Base-by-base conservation (phyloP, 2,329 filamentous ascomycete genomes). In the Seiridium cupressi region DNA sequence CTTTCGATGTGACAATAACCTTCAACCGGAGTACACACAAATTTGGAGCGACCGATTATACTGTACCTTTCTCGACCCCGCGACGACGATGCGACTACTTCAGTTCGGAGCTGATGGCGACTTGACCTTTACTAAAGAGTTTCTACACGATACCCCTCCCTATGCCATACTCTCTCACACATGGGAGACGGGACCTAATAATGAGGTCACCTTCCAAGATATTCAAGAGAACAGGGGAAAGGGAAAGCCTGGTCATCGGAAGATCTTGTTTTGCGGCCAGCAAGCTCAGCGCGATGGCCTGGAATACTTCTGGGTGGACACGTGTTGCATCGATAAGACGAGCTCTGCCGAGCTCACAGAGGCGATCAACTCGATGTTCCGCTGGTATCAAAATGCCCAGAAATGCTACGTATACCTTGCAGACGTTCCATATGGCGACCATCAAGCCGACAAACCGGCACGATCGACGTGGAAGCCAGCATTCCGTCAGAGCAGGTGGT, bases 121-220 rank as follows among this genome's bases (percentile, higher is more conserved):
- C 5, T 31, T 55, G 9, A 26, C 8, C 9, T 11, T 55, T 11
- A 55, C 51, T 3, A 44, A 32, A 34, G 51, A 55, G 10, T 7
- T 55, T 38, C 31, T 42, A 9, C 35, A 57, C 32, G 42, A 57
- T 13, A 57, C 47, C 5, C 54, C 54, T 35, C 54, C 54, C 9
- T 65, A 63, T 49, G 63, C 63, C 10, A 65, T 65, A 32, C 62
- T 65, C 4, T 65, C 63, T 4, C 63, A 63, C n/a, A 65, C 63
- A 5, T 65, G 63, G 63, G 49, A 49, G 10, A 35, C 8, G 9
- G 48, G 44, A 6, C 46, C 7, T 6, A 46, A 51, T 11, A 42
- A 54, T 3, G 63, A 65, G 54, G 54, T 61, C 3, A 60, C 58
- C 1, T 61, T 62, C 35, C 42, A 59, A 31, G 60, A 60, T 35